These are phyloP conservation scores for Nigrospora sphaerica DNA, from an alignment of 2,329 filamentous ascomycete species.

Conservation along the genomic window DNA sequence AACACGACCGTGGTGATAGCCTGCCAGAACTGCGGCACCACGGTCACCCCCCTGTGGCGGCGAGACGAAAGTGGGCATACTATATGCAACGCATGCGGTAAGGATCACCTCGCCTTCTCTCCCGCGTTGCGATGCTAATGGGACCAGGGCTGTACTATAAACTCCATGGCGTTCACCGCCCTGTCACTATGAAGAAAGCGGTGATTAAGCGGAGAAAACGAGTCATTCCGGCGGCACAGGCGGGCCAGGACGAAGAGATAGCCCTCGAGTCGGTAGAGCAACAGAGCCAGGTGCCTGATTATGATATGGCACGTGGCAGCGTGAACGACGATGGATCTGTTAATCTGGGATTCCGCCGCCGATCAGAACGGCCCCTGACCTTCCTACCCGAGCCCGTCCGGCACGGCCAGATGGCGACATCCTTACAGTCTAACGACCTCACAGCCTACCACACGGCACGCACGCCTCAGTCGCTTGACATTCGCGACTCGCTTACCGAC, in stretches of 20 bases:
- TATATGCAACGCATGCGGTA: slow-evolving; percentile 98
- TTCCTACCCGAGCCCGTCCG: slow-evolving; percentile 39
- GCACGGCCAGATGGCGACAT: slow-evolving; percentile 35
- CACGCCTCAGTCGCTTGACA: slow-evolving; percentile 27
- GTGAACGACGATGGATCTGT: slow-evolving; percentile 59
- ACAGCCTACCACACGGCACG: slow-evolving; percentile 44
- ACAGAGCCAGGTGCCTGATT: slow-evolving; percentile 25
- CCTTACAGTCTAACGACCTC: slow-evolving; percentile 36
- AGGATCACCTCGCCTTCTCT: slow-evolving; percentile 25
- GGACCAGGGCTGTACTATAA: slow-evolving; percentile 83
- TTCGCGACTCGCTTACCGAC: slow-evolving; percentile 38
- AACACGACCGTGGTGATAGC: slow-evolving; percentile 69
- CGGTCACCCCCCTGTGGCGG: slow-evolving; percentile 92
- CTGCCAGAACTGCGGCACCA: slow-evolving; percentile 95
- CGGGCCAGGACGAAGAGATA: slow-evolving; percentile 31
- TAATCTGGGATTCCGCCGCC: slow-evolving; percentile 51
- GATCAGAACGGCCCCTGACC: slow-evolving; percentile 35
- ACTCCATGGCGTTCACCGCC: slow-evolving; percentile 85
- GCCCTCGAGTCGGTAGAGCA: slow-evolving; percentile 42
- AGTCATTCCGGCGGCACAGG: slow-evolving; percentile 71
- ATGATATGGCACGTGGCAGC: slow-evolving; percentile 44
- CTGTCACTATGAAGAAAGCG: slow-evolving; percentile 97
- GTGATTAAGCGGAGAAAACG: slow-evolving; percentile 95
- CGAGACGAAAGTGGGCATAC: slow-evolving; percentile 91
- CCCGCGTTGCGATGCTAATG: slow-evolving; percentile 13